Evolutionary conservation across 1,139 yeast genomes (phyloP).

Genomic region (Hanseniaspora sp.): DNA sequence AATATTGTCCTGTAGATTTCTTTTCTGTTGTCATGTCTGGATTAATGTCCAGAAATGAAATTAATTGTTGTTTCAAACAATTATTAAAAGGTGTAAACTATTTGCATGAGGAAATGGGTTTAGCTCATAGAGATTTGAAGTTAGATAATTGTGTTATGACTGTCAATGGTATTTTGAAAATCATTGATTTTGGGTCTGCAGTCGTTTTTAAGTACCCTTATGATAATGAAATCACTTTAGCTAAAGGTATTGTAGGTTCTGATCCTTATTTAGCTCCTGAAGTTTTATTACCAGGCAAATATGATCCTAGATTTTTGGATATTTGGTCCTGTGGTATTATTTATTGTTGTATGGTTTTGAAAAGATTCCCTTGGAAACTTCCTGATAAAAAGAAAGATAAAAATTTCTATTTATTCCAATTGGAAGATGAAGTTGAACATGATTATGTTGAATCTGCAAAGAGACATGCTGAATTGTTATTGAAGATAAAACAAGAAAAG

Average conservation of each 20-base stretch:
- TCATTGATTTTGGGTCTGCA: constrained; percentile 94
- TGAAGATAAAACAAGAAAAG: constrained; percentile 32
- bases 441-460: constrained; percentile 39
- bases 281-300: constrained; percentile 57
- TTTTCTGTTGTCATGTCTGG: constrained; percentile 98
- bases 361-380: constrained; percentile 95
- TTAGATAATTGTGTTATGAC: constrained; percentile 90
- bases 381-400: constrained; percentile 71
- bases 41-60: constrained; percentile 72
- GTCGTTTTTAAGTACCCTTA: constrained; percentile 88
- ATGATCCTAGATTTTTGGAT: constrained; percentile 89
- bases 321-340: constrained; percentile 93
- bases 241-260: constrained; percentile 93
- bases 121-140: constrained; percentile 91
- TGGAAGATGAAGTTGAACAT: constrained; percentile 35
- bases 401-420: constrained; percentile 54
- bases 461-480: constrained; percentile 37
- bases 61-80: constrained; percentile 84
- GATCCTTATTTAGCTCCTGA: constrained; percentile 98
- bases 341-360: constrained; percentile 88
- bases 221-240: constrained; percentile 62
- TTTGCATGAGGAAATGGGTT: constrained; percentile 65
- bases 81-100: constrained; percentile 73
- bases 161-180: constrained; percentile 71
- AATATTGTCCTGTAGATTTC: constrained; percentile 89